These are phyloP conservation scores for Symbiodinium natans DNA, from an alignment of 73 alveolate species.

Conservation along the genomic window DNA sequence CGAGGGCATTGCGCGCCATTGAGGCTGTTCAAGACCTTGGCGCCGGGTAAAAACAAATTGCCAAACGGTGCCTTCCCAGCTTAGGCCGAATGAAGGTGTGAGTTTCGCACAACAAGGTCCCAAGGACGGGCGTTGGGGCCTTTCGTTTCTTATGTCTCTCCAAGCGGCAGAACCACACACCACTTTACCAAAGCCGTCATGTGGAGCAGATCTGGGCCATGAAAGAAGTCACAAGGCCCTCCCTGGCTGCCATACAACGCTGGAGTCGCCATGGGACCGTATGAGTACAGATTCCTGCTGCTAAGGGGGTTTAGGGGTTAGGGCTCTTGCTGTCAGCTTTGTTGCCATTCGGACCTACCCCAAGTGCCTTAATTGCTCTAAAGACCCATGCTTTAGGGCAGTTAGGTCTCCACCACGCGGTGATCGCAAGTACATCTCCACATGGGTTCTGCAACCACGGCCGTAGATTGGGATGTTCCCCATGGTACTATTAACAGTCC, in stretches of 20 bases:
- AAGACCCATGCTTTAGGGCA: background rate
- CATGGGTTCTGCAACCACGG: background rate
- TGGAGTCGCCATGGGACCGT: background rate
- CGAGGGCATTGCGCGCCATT: background rate
- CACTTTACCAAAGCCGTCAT: too few relatives aligned
- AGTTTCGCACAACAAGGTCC: background rate
- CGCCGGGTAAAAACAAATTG: too few relatives aligned
- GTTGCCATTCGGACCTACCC: background rate
- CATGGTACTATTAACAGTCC: too few relatives aligned
- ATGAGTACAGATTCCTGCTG: background rate
- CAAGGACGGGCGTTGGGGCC: background rate
- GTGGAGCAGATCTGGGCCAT: background rate
- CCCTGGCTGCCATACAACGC: background rate
- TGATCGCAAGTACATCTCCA: too few relatives aligned
- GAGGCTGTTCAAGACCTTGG: too few relatives aligned
- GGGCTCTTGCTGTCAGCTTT: background rate
- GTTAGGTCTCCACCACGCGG: too few relatives aligned
- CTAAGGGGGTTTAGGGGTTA: too few relatives aligned
- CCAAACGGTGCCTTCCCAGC: too few relatives aligned
- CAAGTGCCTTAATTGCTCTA: too few relatives aligned
- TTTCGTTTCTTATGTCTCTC: background rate
- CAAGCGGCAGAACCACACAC: background rate
- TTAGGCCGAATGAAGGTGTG: background rate
- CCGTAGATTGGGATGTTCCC: too few relatives aligned
- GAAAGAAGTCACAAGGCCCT: background rate